phyloP scores from a whole-genome alignment of 768 basidiomycete genomes.

The Exidia glandulosa region DNA sequence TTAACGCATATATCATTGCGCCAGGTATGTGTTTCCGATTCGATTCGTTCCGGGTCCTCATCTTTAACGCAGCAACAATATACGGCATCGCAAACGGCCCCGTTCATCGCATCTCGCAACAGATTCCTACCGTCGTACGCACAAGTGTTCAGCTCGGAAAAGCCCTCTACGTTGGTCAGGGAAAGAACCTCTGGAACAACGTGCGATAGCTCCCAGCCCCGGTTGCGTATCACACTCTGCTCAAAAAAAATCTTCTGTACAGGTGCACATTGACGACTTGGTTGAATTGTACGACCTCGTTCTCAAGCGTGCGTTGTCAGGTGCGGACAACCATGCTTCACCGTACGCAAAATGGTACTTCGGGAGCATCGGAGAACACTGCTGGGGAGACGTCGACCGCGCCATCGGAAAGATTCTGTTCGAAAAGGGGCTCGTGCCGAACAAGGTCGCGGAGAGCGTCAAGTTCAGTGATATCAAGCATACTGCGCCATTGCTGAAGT shows the following conservation, averaged over 20 bases:
- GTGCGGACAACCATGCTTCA: constrained; percentile 2
- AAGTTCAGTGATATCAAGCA: not conserved
- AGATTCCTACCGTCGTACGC: constrained; percentile 11
- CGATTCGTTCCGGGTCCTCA: no score
- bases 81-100: constrained; percentile 15
- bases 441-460: constrained; percentile 7
- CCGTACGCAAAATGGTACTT: constrained; percentile 16
- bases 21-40: no score
- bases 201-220: not conserved
- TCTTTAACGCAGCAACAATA: no score
- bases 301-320: constrained; percentile 11
- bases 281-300: constrained; percentile 15
- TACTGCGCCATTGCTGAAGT: not conserved
- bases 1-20: constrained; percentile 16
- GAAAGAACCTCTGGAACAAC: constrained; percentile 15
- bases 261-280: constrained; percentile 17
- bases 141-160: constrained; percentile 9
- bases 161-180: constrained; percentile 12
- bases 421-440: constrained; percentile 6
- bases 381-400: constrained; percentile 12
- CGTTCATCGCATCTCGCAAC: constrained; percentile 12
- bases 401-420: constrained; percentile 9
- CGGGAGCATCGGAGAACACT: constrained; percentile 11
- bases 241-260: not conserved
- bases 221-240: not conserved